Evolutionary conservation across 208 protist species (phyloP).

Genomic region (Trypanosoma congolense): DNA sequence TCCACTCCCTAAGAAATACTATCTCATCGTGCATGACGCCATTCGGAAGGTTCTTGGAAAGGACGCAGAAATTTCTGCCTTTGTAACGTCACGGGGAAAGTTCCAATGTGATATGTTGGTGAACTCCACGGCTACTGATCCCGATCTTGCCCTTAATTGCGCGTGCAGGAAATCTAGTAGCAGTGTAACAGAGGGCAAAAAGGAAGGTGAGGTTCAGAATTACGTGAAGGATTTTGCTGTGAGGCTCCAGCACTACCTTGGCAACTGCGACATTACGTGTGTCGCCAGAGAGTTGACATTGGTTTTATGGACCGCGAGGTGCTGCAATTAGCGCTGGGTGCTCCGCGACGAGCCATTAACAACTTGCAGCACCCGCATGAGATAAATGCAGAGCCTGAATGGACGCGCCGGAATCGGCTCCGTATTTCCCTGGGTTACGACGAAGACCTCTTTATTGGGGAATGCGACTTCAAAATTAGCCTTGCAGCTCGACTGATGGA

Average conservation of each 20-base stretch:
- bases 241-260: slow-evolving; percentile 54
- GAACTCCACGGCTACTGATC: slow-evolving; percentile 54
- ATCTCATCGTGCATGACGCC: slow-evolving; percentile 75
- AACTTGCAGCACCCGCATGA: slow-evolving; percentile 18
- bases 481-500: slow-evolving; percentile 56
- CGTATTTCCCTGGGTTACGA: slow-evolving; percentile 85
- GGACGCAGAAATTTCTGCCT: slow-evolving; percentile 56
- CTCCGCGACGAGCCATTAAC: slow-evolving; percentile 24
- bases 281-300: slow-evolving; percentile 54
- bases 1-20: slow-evolving; percentile 61
- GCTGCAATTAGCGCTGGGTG: slow-evolving; percentile 68
- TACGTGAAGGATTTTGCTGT: slow-evolving; percentile 40
- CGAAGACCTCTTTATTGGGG: slow-evolving; percentile 62
- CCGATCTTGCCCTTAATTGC: slow-evolving; percentile 6
- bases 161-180: slow-evolving; percentile 2
- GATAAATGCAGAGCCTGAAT: slow-evolving; percentile 57
- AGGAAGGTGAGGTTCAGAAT: background rate
- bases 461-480: slow-evolving; percentile 43
- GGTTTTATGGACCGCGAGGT: slow-evolving; percentile 61
- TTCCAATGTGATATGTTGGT: slow-evolving; percentile 89
- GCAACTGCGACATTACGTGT: slow-evolving; percentile 46
- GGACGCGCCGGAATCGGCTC: slow-evolving; percentile 60
- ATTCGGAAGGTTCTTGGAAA: slow-evolving; percentile 39
- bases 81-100: slow-evolving; percentile 51
- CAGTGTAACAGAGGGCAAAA: slow-evolving; percentile 10